phyloP scores from a whole-genome alignment of 352 stramenopile genomes.

The Peronospora tabacina region DNA sequence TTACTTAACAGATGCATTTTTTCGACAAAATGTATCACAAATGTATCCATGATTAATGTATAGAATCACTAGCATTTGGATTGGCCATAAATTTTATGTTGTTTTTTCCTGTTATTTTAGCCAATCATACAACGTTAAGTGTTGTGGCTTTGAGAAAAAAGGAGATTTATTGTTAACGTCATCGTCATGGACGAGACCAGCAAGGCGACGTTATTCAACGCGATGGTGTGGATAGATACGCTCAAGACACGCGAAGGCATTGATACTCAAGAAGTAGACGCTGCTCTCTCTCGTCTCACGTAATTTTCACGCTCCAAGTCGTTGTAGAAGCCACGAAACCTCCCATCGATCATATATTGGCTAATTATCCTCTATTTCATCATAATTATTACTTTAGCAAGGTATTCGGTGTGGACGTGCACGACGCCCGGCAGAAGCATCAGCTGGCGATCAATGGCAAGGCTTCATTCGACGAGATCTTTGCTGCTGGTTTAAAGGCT shows the following conservation, averaged over 20 bases:
- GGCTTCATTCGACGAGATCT: conserved; percentile 58
- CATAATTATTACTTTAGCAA: conserved; percentile 32
- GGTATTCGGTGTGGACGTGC: conserved; percentile 58
- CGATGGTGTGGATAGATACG: conserved; percentile 58
- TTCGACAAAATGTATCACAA: background rate
- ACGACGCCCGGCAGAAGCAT: conserved; percentile 47
- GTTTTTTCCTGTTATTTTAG: background rate
- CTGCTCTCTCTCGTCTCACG: conserved; percentile 53
- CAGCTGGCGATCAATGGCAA: conserved; percentile 37
- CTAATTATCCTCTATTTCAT: background rate
- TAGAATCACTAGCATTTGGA: no score
- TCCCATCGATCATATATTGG: background rate
- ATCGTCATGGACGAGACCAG: conserved; percentile 29
- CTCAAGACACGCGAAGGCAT: conserved; percentile 51
- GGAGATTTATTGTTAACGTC: conserved; percentile 19
- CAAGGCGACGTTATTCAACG: conserved; percentile 63
- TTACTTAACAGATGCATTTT: no score
- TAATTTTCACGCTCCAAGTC: conserved; percentile 12
- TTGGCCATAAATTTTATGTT: background rate
- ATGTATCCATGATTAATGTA: background rate
- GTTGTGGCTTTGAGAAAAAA: conserved; percentile 10
- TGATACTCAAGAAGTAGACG: conserved; percentile 56
- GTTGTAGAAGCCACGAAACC: conserved; percentile 24
- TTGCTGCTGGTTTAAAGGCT: conserved; percentile 54
- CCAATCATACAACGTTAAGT: conserved; percentile 9